phyloP scores from a whole-genome alignment of 2,329 filamentous ascomycete genomes.

The Alternaria tenuissima region DNA sequence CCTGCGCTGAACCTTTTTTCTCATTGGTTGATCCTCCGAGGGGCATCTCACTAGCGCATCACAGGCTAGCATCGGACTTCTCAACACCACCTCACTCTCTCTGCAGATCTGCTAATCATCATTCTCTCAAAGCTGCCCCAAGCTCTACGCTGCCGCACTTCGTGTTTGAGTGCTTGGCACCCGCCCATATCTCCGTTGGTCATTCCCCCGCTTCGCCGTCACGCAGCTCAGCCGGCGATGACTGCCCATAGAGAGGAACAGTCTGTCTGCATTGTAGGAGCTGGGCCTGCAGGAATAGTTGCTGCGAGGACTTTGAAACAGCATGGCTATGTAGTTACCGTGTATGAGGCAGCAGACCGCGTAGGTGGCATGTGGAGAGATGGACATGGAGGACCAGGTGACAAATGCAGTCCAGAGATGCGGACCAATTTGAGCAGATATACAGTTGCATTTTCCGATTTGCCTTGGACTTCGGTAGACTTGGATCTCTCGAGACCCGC shows the following conservation, averaged over 20 bases:
- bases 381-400: slow-evolving; percentile 54
- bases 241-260: slow-evolving; percentile 27
- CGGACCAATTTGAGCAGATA: slow-evolving; percentile 79
- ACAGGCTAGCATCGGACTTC: slow-evolving; percentile 6
- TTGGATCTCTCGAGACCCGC: slow-evolving; percentile 39
- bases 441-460: slow-evolving; percentile 70
- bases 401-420: slow-evolving; percentile 68
- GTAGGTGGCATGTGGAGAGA: slow-evolving; percentile 82
- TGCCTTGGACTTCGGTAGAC: slow-evolving; percentile 69
- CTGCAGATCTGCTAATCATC: not conserved
- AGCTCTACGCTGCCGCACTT: not conserved
- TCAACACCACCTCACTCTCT: slow-evolving; percentile 1
- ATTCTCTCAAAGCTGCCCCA: not conserved
- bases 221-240: not conserved
- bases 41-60: slow-evolving; percentile 24
- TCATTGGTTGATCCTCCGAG: slow-evolving; percentile 24
- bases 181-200: not conserved
- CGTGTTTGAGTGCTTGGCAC: not conserved
- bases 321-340: slow-evolving; percentile 71
- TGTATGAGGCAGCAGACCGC: slow-evolving; percentile 72
- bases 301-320: slow-evolving; percentile 71
- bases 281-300: slow-evolving; percentile 55
- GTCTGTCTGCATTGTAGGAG: slow-evolving; percentile 54
- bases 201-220: not conserved
- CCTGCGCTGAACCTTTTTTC: not conserved